Percentiles rank a stretch among this genome's conserved stretches.
These are phyloP conservation scores for Oryza glaberrima DNA, from an alignment of 176 grass and related monocot species.

Conservation along the genomic window DNA sequence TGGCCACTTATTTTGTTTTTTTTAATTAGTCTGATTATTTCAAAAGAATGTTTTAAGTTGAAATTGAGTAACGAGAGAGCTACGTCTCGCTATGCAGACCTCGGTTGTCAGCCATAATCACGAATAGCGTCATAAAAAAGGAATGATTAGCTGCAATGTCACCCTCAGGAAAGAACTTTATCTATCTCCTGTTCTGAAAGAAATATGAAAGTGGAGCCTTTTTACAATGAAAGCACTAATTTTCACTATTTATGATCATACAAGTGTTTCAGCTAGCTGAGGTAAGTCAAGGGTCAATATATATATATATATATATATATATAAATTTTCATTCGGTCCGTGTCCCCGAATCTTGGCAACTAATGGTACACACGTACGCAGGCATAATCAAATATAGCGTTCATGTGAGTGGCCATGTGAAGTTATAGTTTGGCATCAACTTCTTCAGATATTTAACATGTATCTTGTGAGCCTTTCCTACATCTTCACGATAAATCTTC, in stretches of 20 bases:
- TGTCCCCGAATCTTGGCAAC: neutral
- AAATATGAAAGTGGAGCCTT: neutral
- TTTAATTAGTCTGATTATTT: neutral
- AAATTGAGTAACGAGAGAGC: neutral
- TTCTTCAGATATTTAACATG: too few species aligned
- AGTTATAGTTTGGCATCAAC: too few species aligned
- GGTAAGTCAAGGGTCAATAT: neutral
- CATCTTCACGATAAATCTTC: neutral
- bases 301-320: neutral
- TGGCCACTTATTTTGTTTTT: neutral
- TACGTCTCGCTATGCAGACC: neutral
- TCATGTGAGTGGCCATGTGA: too few species aligned
- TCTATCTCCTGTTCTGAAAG: too few species aligned
- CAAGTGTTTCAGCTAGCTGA: neutral
- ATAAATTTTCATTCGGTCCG: neutral
- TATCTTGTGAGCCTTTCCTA: neutral
- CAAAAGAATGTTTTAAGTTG: neutral
- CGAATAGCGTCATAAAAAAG: neutral
- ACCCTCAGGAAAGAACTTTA: neutral
- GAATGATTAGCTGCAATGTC: neutral
- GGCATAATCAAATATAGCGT: too few species aligned
- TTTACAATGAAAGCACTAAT: too few species aligned
- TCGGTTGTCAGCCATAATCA: neutral
- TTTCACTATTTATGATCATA: too few species aligned
- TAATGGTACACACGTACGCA: neutral